Evolutionary conservation across 2,329 filamentous ascomycete genomes (phyloP).

Genomic region (Sporothrix brasiliensis): DNA sequence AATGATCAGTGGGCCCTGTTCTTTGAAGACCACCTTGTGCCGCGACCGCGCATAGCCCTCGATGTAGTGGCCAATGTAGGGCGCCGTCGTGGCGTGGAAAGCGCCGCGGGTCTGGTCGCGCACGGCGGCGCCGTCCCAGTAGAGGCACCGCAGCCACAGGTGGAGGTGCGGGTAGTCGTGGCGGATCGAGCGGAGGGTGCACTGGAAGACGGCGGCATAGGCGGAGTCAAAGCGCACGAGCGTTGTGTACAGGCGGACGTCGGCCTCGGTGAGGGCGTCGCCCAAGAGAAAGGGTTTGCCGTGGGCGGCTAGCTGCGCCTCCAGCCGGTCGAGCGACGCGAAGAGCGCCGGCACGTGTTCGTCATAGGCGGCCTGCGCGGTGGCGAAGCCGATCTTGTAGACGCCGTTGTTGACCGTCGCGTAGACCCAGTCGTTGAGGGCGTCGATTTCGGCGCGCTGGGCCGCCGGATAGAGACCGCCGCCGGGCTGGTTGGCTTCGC

Average conservation of each 20-base stretch:
- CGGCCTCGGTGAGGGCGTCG: constrained; percentile 66
- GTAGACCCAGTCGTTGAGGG: constrained; percentile 70
- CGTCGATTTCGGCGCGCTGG: constrained; percentile 61
- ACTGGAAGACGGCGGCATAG: constrained; percentile 68
- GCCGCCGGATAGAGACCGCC: constrained; percentile 61
- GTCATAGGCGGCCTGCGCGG: constrained; percentile 66
- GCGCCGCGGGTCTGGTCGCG: constrained; percentile 25
- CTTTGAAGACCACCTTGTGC: constrained; percentile 25
- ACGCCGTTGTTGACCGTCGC: constrained; percentile 54
- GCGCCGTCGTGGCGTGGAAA: constrained; percentile 19
- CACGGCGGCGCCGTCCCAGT: constrained; percentile 42
- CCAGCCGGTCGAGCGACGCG: constrained; percentile 64
- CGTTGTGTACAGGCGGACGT: constrained; percentile 68
- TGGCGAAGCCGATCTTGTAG: constrained; percentile 65
- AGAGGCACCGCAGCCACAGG: constrained; percentile 69
- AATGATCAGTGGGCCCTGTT: constrained; percentile 22
- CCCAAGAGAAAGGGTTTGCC: constrained; percentile 65
- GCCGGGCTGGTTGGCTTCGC: constrained; percentile 53
- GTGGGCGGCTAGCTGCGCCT: constrained; percentile 54
- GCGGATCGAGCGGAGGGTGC: constrained; percentile 65
- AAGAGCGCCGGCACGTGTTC: constrained; percentile 64
- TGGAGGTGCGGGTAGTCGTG: constrained; percentile 70
- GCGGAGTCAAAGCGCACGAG: constrained; percentile 69
- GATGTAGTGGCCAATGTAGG: constrained; percentile 25
- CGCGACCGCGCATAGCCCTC: constrained; percentile 28